phyloP scores from a whole-genome alignment of 1,139 yeast species.

The Suhomyces yuchorum region DNA sequence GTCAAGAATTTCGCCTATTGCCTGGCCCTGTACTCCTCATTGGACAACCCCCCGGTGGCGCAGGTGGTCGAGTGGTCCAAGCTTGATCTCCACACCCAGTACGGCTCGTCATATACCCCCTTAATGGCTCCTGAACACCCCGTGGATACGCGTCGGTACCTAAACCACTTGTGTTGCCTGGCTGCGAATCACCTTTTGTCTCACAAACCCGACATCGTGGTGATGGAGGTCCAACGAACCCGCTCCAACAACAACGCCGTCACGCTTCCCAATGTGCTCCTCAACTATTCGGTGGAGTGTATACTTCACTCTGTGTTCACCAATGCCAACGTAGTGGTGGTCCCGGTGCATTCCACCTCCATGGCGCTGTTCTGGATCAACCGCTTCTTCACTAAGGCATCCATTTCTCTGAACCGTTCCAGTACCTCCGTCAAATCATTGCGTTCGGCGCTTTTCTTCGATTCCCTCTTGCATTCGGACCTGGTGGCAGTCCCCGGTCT shows the following conservation, averaged over 20 bases:
- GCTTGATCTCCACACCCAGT: conserved; percentile 26
- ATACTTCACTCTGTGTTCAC: conserved; percentile 30
- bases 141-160: conserved; percentile 29
- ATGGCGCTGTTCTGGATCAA: conserved; percentile 45
- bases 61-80: conserved; percentile 33
- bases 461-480: conserved; percentile 4
- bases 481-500: conserved; percentile 8
- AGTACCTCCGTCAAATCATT: conserved; percentile 21
- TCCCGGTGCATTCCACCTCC: conserved; percentile 39
- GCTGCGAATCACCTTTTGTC: conserved; percentile 23
- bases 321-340: conserved; percentile 16
- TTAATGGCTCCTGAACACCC: conserved; percentile 20
- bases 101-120: conserved; percentile 19
- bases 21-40: conserved; percentile 21
- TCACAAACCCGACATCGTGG: conserved; percentile 24
- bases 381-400: conserved; percentile 30
- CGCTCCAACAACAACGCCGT: conserved; percentile 33
- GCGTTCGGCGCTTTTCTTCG: conserved; percentile 25
- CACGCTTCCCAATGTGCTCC: conserved; percentile 44
- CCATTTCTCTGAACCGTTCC: conserved; percentile 11
- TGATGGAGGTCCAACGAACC: conserved; percentile 45
- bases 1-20: conserved; percentile 47
- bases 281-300: conserved; percentile 40
- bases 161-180: conserved; percentile 26
- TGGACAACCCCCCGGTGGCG: conserved; percentile 5